A percentile compares a stretch with the other conserved stretches of the same genome.
Evolutionary conservation across 805 yeast genomes (phyloP).

Genomic region (Saturnispora saitoi): DNA sequence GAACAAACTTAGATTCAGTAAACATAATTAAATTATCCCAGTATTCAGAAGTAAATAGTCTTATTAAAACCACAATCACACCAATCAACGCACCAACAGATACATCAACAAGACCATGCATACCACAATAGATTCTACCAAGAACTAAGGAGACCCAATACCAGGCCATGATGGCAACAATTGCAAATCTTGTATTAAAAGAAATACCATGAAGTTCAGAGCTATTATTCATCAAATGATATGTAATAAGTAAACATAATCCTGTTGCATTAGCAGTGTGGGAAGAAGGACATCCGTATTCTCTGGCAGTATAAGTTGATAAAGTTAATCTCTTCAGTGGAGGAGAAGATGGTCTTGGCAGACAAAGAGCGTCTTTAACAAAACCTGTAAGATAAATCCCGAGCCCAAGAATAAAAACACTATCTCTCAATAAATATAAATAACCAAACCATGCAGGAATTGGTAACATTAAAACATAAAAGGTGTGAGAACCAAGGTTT

Average conservation of each 20-base stretch:
- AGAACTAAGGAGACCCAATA: slow-evolving; percentile 59
- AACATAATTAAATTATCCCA: slow-evolving; percentile 41
- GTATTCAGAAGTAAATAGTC: slow-evolving; percentile 31
- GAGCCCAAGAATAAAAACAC: slow-evolving; percentile 50
- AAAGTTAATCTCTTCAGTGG: slow-evolving; percentile 85
- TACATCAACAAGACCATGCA: slow-evolving; percentile 90
- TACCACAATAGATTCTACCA: slow-evolving; percentile 91
- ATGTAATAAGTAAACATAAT: slow-evolving; percentile 47
- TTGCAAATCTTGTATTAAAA: not conserved
- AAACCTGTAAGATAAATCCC: slow-evolving; percentile 68
- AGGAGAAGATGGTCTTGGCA: slow-evolving; percentile 90
- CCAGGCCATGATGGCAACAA: slow-evolving; percentile 23
- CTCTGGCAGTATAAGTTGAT: slow-evolving; percentile 84
- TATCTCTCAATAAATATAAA: slow-evolving; percentile 48
- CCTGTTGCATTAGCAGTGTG: slow-evolving; percentile 94
- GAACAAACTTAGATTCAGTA: slow-evolving; percentile 15
- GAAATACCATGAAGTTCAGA: not conserved
- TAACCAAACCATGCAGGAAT: slow-evolving; percentile 76
- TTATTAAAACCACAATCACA: slow-evolving; percentile 35
- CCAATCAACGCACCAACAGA: slow-evolving; percentile 62
- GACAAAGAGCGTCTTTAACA: slow-evolving; percentile 75
- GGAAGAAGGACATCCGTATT: slow-evolving; percentile 90
- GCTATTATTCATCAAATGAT: slow-evolving; percentile 16
- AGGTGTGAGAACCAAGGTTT: slow-evolving; percentile 85
- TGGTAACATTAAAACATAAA: slow-evolving; percentile 85